These are phyloP conservation scores for Lachancea sp. DNA, from an alignment of 805 yeast species.

Conservation along the genomic window DNA sequence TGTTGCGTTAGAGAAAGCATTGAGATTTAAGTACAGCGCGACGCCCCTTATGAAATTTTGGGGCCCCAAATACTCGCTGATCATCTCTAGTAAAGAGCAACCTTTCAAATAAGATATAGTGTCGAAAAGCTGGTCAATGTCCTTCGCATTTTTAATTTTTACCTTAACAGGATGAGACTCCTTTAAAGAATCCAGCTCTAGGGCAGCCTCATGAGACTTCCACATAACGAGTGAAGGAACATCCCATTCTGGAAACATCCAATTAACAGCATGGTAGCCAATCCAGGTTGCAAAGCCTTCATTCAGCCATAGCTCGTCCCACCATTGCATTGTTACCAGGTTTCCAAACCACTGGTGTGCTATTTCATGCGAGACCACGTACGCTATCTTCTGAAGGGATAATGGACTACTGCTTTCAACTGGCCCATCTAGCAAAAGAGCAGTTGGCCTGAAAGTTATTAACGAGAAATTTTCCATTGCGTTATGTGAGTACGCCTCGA, in stretches of 20 bases:
- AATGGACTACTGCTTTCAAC: constrained; percentile 31
- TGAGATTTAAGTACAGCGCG: constrained; percentile 54
- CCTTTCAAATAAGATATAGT: constrained; percentile 78
- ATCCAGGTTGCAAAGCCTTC: constrained; percentile 84
- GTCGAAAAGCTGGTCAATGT: constrained; percentile 77
- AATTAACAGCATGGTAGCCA: constrained; percentile 62
- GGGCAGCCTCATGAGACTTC: constrained; percentile 34
- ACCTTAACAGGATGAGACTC: constrained; percentile 80
- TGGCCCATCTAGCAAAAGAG: constrained; percentile 37
- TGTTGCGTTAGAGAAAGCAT: constrained; percentile 63
- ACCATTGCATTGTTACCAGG: constrained; percentile 87
- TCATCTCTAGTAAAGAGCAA: constrained; percentile 71
- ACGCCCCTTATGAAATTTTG: constrained; percentile 69
- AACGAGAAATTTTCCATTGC: constrained; percentile 94
- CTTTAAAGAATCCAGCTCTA: constrained; percentile 49
- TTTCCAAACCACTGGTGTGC: constrained; percentile 94
- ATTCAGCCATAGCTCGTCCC: constrained; percentile 87
- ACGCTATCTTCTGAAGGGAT: constrained; percentile 66
- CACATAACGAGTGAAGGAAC: constrained; percentile 54
- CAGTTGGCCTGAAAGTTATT: constrained; percentile 59
- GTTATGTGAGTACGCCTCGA: constrained; percentile 67
- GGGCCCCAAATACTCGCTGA: constrained; percentile 62
- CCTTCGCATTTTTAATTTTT: constrained; percentile 69
- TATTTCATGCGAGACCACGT: constrained; percentile 78
- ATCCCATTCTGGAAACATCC: constrained; percentile 76